Evolutionary conservation across 148 eudicot species (phyloP), one percentile per base, ranked within the genome.

Genomic region (Camellia sinensis): DNA sequence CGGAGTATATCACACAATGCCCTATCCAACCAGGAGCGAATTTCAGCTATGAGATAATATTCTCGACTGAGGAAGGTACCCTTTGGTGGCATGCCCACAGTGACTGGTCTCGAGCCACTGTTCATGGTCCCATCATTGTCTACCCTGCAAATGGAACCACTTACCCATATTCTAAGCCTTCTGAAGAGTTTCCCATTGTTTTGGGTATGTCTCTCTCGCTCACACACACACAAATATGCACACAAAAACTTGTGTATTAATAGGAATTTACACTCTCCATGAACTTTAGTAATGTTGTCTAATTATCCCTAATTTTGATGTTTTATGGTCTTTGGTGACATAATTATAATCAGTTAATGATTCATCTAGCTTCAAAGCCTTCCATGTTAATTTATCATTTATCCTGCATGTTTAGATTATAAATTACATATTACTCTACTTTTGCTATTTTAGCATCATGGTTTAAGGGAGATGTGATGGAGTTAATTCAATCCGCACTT

Each of bases 401-500:
- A 48, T 48, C 6, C 52, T 48, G 7, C 52, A 48, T 5, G 37
- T 29, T 29, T 29, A 29, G 37, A 29, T 29, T 5, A 48, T 7
- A 48, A 48, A 37, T 41, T 0, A 1, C 2, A 37, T 40, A 14
- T 62, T 19, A 5, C 2, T 48, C 4, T 13, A 12, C 4, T 12
- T 73, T 50, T 13, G 7, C 7, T 11, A 22, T 22, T 54, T 17
- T 2, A 73, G 80, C 37, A 17, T 17, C 22, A 2, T 85, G 87
- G 87, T 85, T 14, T 22, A 85, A 78, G 76, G 80, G 73, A 61
- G 82, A 82, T 21, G 80, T 85, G 57, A 85, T 78, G 87, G 80
- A 78, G 70, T 44, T 79, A 19, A 54, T 82, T 9, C 2, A 52
- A 44, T 45, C 15, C 5, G 84, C 84, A 10, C 48, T 74, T 13